These are phyloP conservation scores for Vigna radiata DNA, from an alignment of 306 rosid genomes.

Conservation along the genomic window DNA sequence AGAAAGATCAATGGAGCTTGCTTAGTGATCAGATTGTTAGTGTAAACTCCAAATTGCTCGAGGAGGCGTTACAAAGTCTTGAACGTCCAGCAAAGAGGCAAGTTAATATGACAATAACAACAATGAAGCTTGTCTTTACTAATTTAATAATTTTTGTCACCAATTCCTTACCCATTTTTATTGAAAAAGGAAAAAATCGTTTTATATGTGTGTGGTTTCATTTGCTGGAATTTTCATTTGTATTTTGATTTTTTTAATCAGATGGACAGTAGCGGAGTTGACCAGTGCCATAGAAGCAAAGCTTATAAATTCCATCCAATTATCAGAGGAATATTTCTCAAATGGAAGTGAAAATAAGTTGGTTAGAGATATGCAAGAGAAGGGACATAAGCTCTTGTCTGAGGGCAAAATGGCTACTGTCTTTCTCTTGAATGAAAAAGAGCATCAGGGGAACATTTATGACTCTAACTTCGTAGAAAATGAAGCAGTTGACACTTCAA, in stretches of 20 bases:
- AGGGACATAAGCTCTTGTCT: conserved; percentile 68
- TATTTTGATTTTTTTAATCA: conserved; percentile 52
- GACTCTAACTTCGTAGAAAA: conserved; percentile 49
- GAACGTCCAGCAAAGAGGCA: conserved; percentile 67
- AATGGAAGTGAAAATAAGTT: conserved; percentile 56
- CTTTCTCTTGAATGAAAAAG: conserved; percentile 63
- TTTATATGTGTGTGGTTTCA: conserved; percentile 15
- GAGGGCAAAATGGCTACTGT: conserved; percentile 81
- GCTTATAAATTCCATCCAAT: conserved; percentile 51
- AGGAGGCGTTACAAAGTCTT: conserved; percentile 63
- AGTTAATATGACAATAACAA: conserved; percentile 41
- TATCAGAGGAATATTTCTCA: conserved; percentile 59
- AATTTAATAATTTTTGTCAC: conserved; percentile 12
- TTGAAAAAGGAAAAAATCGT: conserved; percentile 17
- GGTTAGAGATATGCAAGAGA: conserved; percentile 58
- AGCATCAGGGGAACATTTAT: conserved; percentile 35
- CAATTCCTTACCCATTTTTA: conserved; percentile 4
- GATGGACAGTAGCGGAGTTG: conserved; percentile 74
- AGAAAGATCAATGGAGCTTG: conserved; percentile 76
- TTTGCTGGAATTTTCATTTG: conserved; percentile 45
- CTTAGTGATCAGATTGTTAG: conserved; percentile 85
- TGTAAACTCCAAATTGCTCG: conserved; percentile 73
- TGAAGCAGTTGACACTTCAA: conserved; percentile 48
- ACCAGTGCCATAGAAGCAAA: conserved; percentile 51
- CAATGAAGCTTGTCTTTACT: conserved; percentile 1